Conservation (phyloP, 163 green algal species). For the Volvox carteri region DNA sequence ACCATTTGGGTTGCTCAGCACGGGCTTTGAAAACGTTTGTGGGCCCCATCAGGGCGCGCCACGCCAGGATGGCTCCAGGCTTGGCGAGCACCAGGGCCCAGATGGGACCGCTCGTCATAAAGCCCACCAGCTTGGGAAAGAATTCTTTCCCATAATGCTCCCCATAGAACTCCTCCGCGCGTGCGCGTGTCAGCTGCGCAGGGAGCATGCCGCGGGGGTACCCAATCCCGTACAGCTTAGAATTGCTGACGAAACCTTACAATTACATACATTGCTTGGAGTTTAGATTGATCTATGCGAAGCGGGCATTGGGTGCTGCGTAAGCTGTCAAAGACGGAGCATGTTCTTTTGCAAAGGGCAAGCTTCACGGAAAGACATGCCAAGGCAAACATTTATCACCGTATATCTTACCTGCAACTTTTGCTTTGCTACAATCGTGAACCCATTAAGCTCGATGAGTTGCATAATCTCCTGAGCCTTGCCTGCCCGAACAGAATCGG, state of each 20-base stretch:
- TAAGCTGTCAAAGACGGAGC: not conserved
- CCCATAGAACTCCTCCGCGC: conserved; percentile 86
- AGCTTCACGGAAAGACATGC: not conserved
- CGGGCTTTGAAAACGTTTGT: conserved; percentile 81
- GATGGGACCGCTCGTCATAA: conserved; percentile 87
- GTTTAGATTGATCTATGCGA: too few relatives aligned
- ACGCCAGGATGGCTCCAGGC: conserved; percentile 75
- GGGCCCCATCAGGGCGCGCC: conserved; percentile 85
- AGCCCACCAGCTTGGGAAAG: conserved; percentile 81
- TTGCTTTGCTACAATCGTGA: conserved; percentile 80
- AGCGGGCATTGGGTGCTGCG: not conserved
- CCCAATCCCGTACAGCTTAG: conserved; percentile 7
- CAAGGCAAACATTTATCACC: not conserved
- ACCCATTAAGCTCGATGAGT: conserved; percentile 80
- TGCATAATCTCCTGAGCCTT: conserved; percentile 85
- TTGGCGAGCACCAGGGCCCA: conserved; percentile 83
- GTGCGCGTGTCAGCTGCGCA: conserved; percentile 70
- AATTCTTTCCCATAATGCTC: conserved; percentile 87
- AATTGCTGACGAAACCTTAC: not conserved
- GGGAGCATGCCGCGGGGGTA: conserved; percentile 25
- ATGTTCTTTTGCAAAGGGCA: not conserved
- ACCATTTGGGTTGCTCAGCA: conserved; percentile 74
- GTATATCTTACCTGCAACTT: conserved; percentile 75
- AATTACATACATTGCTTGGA: too few relatives aligned
- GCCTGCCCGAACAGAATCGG: conserved; percentile 81